These are phyloP conservation scores for Cordia subcordata DNA, from an alignment of 257 asterid genomes.

Conservation along the genomic window DNA sequence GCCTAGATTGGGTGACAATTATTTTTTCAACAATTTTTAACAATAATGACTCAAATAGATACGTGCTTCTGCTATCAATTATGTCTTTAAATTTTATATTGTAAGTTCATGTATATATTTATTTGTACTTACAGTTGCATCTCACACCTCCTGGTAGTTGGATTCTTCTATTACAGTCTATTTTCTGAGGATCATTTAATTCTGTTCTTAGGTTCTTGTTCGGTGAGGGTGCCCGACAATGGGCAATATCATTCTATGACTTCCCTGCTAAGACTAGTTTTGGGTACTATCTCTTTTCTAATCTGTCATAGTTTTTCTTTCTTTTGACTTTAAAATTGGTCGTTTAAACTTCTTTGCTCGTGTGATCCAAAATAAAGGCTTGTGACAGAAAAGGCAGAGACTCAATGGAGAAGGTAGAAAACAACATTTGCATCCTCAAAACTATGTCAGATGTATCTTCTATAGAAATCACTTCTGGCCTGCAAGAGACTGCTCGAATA, in stretches of 20 bases:
- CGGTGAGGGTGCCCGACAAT: constrained; percentile 81
- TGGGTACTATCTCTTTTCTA: constrained; percentile 26
- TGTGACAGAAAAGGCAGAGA: constrained; percentile 77
- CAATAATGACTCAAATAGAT: too few species aligned
- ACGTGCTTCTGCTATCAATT: too few species aligned
- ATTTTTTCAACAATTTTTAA: too few species aligned
- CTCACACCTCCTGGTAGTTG: constrained; percentile 1
- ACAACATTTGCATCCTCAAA: constrained; percentile 68
- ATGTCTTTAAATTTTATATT: not conserved
- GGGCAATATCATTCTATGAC: constrained; percentile 46
- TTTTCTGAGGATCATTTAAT: constrained; percentile 1
- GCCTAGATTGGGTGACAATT: too few species aligned
- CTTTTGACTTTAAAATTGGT: not conserved
- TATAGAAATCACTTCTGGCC: constrained; percentile 20
- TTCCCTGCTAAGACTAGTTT: not conserved
- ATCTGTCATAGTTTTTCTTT: not conserved
- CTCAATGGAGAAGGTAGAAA: constrained; percentile 73
- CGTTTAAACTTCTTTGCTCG: constrained; percentile 5
- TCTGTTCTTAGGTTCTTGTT: constrained; percentile 67
- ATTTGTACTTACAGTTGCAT: too few species aligned
- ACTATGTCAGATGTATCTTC: constrained; percentile 24
- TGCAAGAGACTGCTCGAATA: constrained; percentile 10
- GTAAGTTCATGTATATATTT: too few species aligned
- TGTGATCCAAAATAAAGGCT: constrained; percentile 55
- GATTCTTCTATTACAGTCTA: not conserved